Conservation (phyloP, 352 stramenopile species). For the Phytopythium helicoides region DNA sequence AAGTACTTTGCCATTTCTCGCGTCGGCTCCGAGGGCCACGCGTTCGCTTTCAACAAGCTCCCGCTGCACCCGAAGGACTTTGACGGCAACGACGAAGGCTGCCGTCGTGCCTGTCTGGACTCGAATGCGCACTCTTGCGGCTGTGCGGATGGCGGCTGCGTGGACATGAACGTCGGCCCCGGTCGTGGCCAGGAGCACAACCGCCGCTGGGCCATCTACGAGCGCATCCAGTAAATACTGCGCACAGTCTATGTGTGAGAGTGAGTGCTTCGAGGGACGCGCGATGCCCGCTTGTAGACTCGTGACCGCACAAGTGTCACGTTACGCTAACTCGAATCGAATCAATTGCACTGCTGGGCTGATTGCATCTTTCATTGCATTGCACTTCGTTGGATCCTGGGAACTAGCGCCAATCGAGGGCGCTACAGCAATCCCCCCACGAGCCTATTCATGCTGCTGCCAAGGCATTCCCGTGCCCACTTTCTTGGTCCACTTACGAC, state of each 20-base stretch:
- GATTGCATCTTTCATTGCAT: too few species aligned
- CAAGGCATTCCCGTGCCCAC: too few species aligned
- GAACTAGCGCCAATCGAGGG: too few species aligned
- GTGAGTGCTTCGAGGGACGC: not conserved
- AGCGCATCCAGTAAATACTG: slow-evolving; percentile 28
- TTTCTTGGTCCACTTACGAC: slow-evolving; percentile 19
- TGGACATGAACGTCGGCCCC: slow-evolving; percentile 56
- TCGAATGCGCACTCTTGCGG: slow-evolving; percentile 75
- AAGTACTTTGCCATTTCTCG: slow-evolving; percentile 87
- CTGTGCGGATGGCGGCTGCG: slow-evolving; percentile 81
- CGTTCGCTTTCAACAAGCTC: slow-evolving; percentile 90
- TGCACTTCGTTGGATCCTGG: too few species aligned
- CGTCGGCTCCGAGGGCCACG: slow-evolving; percentile 77
- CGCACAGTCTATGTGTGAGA: not conserved
- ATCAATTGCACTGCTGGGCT: too few species aligned
- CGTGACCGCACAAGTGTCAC: too few species aligned
- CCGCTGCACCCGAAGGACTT: slow-evolving; percentile 57
- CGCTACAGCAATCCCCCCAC: too few species aligned
- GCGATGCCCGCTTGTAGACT: too few species aligned
- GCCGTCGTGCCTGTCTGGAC: slow-evolving; percentile 75
- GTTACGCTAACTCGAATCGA: too few species aligned
- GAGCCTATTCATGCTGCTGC: too few species aligned
- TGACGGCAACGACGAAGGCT: slow-evolving; percentile 81
- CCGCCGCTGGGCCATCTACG: slow-evolving; percentile 89
- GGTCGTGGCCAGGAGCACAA: slow-evolving; percentile 87